These are phyloP conservation scores for Neopestalotiopsis sp. DNA, from an alignment of 2,329 filamentous ascomycete species.

Conservation along the genomic window DNA sequence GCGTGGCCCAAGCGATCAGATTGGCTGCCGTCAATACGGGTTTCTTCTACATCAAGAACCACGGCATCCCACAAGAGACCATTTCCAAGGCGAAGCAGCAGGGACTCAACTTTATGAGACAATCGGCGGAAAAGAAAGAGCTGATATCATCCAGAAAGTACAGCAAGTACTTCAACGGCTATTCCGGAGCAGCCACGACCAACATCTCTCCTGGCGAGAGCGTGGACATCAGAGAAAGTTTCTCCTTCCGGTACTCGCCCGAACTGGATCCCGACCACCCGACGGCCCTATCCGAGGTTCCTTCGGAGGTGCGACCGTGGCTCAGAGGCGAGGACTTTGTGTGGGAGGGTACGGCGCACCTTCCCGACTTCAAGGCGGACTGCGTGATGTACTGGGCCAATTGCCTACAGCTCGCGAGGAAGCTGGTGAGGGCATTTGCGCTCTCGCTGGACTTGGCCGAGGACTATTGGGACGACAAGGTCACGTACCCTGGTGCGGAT, in stretches of 20 bases:
- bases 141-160: conserved; percentile 38
- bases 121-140: conserved; percentile 49
- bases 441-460: conserved; percentile 60
- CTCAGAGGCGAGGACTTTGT: conserved; percentile 56
- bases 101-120: conserved; percentile 52
- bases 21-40: conserved; percentile 55
- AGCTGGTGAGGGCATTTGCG: conserved; percentile 58
- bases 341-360: conserved; percentile 55
- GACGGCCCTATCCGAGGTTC: conserved; percentile 45
- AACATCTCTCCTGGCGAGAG: conserved; percentile 57
- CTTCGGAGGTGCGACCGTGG: conserved; percentile 46
- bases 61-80: conserved; percentile 47
- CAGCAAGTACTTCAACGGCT: conserved; percentile 55
- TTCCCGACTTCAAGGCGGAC: conserved; percentile 54
- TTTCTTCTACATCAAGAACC: conserved; percentile 62
- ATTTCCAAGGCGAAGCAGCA: conserved; percentile 39
- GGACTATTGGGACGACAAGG: conserved; percentile 59
- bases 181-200: conserved; percentile 45
- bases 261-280: conserved; percentile 53
- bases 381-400: conserved; percentile 52
- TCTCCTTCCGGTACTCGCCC: conserved; percentile 58
- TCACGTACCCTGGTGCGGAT: conserved; percentile 54
- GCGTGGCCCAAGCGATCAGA: conserved; percentile 47
- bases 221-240: conserved; percentile 57
- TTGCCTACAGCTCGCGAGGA: conserved; percentile 56